phyloP scores from a whole-genome alignment of 768 basidiomycete genomes.

The Leccinum longicurvipes region DNA sequence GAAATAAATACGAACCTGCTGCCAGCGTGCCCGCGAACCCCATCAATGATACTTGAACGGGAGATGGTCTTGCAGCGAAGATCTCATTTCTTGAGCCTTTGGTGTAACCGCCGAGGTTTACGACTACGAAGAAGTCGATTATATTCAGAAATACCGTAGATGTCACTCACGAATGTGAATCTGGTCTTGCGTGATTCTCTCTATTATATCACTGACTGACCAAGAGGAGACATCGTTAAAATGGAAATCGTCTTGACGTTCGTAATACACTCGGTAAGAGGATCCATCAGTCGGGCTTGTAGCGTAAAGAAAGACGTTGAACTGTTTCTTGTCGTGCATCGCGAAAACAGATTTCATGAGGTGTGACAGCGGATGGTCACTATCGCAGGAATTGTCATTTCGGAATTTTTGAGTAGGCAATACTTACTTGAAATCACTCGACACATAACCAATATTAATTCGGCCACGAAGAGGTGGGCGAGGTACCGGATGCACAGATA shows the following conservation, averaged over 20 bases:
- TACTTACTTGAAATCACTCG: conserved; percentile 44
- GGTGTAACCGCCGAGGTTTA: conserved; percentile 49
- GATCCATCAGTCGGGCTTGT: conserved; percentile 48
- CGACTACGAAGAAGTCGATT: conserved; percentile 27
- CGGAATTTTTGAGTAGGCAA: not conserved
- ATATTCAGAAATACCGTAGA: not conserved
- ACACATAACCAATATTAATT: conserved; percentile 48
- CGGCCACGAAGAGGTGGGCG: conserved; percentile 38
- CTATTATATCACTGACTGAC: conserved; percentile 34
- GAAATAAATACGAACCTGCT: conserved; percentile 26
- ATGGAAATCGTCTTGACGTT: conserved; percentile 33
- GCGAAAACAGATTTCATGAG: conserved; percentile 51
- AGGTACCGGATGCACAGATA: conserved; percentile 39
- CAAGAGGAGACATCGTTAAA: conserved; percentile 43
- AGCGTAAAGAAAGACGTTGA: conserved; percentile 46
- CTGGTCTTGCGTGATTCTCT: conserved; percentile 39
- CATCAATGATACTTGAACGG: conserved; percentile 48
- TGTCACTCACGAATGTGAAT: conserved; percentile 43
- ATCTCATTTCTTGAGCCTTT: conserved; percentile 52
- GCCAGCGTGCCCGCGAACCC: conserved; percentile 49
- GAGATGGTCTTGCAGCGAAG: conserved; percentile 47
- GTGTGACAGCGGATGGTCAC: conserved; percentile 51
- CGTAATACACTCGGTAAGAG: conserved; percentile 41
- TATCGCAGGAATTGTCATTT: conserved; percentile 12
- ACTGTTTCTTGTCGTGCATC: conserved; percentile 38